Evolutionary conservation across 495 filamentous ascomycete genomes (phyloP).

Genomic region (Aspergillus avenaceus): DNA sequence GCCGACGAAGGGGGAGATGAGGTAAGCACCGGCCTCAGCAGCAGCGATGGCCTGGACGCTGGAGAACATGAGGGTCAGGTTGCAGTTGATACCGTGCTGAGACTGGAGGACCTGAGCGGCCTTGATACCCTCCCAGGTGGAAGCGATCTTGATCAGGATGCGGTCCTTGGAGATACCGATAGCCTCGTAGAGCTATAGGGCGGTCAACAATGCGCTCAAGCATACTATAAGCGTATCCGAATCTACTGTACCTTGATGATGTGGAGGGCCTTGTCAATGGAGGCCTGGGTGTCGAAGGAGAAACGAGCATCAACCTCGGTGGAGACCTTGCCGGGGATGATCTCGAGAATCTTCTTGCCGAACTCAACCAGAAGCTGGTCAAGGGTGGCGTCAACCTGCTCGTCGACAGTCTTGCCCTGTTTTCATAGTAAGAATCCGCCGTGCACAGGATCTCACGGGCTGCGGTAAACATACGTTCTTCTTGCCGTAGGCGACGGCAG

Average conservation of each 20-base stretch:
- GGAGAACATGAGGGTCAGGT: conserved; percentile 99
- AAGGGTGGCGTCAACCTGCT: conserved; percentile 76
- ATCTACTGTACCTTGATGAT: conserved; percentile 78
- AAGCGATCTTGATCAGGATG: conserved; percentile 61
- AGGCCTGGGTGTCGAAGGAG: conserved; percentile 91
- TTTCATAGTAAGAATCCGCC: background rate
- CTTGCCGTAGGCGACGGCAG: conserved; percentile 83
- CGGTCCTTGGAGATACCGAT: conserved; percentile 90
- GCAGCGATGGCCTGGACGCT: conserved; percentile 90
- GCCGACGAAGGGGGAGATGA: conserved; percentile 99
- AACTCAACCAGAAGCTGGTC: conserved; percentile 97
- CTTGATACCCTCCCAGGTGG: conserved; percentile 90
- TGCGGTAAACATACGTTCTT: conserved; percentile 45
- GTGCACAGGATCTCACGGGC: background rate
- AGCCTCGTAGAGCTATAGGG: conserved; percentile 78
- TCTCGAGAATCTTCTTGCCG: conserved; percentile 93
- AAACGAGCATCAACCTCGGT: conserved; percentile 97
- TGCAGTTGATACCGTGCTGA: conserved; percentile 93
- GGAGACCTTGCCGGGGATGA: conserved; percentile 96
- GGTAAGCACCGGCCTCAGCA: conserved; percentile 94
- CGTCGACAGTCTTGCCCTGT: conserved; percentile 55
- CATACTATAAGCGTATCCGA: background rate
- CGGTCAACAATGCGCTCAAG: conserved; percentile 11
- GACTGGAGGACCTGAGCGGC: conserved; percentile 91
- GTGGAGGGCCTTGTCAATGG: conserved; percentile 92